Conservation (phyloP, 768 basidiomycete genomes). For the Mycena indigotica region DNA sequence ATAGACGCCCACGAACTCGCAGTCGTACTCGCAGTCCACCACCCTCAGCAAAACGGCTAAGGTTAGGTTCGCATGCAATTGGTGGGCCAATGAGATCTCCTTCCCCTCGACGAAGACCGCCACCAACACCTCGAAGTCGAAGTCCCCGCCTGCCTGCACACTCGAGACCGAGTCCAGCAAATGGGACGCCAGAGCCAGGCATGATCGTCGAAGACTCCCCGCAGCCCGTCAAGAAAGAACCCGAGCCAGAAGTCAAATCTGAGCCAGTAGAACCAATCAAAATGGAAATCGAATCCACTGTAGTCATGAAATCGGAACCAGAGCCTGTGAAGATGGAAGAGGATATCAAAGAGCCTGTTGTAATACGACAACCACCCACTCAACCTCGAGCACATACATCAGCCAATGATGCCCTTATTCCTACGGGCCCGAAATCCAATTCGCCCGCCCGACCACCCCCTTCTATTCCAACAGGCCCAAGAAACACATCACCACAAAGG, state of each 20-base stretch:
- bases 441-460: too few species aligned
- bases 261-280: neutral
- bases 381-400: conserved; percentile 17
- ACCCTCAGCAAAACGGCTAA: conserved; percentile 13
- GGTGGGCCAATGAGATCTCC: neutral
- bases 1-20: neutral
- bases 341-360: conserved; percentile 28
- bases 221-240: neutral
- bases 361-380: conserved; percentile 21
- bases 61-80: conserved; percentile 14
- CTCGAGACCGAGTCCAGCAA: neutral
- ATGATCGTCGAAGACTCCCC: conserved; percentile 12
- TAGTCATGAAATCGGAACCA: neutral
- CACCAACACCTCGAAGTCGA: neutral
- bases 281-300: conserved; percentile 4
- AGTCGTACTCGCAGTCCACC: conserved; percentile 20
- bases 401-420: neutral
- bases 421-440: neutral
- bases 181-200: conserved; percentile 9
- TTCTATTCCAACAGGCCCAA: too few species aligned
- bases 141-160: neutral
- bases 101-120: neutral
- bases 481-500: too few species aligned
- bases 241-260: neutral
- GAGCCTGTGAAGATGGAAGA: neutral